Percentiles rank a stretch among this genome's conserved stretches.
Evolutionary conservation across 139 green algal genomes (phyloP).

Genomic region (Closterium sp.): DNA sequence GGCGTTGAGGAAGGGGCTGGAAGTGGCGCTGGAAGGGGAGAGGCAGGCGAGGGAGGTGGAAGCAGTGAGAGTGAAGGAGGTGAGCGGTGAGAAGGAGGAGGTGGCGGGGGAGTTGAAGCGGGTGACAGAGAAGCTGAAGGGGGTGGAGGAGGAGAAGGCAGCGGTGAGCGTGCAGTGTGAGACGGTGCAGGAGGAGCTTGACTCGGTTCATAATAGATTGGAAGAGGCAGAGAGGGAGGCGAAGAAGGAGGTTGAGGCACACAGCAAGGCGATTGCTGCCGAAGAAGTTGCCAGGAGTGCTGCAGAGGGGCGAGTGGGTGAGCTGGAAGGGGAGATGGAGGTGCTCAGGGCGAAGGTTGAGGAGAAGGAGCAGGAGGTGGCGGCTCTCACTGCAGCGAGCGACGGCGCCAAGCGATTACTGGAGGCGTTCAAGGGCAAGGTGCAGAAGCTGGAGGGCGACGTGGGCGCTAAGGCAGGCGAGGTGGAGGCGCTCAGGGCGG

Average conservation of each 20-base stretch:
- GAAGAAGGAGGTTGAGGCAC: not conserved
- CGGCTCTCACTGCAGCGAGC: not conserved
- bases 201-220: not conserved
- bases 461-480: not conserved
- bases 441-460: not conserved
- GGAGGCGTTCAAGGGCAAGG: not conserved
- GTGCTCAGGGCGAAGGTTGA: not conserved
- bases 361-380: not conserved
- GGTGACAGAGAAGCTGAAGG: not conserved
- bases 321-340: not conserved
- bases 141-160: not conserved
- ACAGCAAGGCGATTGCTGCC: not conserved
- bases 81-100: not conserved
- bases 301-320: not conserved
- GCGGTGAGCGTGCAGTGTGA: not conserved
- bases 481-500: not conserved
- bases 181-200: not conserved
- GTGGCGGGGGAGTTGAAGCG: not conserved
- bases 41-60: not conserved
- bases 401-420: not conserved
- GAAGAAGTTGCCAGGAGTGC: not conserved
- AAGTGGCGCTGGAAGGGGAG: not conserved
- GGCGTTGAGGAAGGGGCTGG: not conserved
- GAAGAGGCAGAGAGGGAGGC: not conserved
- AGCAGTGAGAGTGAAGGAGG: not conserved